A percentile compares a stretch with the other conserved stretches of the same genome.
phyloP scores from a whole-genome alignment of 306 rosid genomes.

The Delonix regia region DNA sequence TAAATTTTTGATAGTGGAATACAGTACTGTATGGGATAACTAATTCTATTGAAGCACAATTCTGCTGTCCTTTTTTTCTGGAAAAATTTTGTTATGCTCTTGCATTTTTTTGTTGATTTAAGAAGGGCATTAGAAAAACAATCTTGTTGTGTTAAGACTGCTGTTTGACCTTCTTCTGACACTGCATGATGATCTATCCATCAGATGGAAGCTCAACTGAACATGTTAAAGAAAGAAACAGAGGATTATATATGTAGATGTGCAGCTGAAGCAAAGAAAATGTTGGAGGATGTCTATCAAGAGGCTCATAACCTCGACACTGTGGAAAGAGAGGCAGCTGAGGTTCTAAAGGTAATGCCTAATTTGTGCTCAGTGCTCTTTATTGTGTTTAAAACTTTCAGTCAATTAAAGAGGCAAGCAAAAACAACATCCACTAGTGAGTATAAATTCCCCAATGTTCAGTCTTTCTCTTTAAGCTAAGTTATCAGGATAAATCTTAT shows the following conservation, averaged over 20 bases:
- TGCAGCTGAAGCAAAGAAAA: slow-evolving; percentile 58
- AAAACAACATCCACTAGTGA: background rate
- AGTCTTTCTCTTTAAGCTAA: background rate
- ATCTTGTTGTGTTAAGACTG: slow-evolving; percentile 3
- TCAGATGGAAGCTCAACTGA: slow-evolving; percentile 69
- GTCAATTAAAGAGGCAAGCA: background rate
- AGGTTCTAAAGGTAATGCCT: slow-evolving; percentile 66
- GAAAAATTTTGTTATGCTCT: background rate
- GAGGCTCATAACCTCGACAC: slow-evolving; percentile 57
- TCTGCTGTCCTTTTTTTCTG: background rate
- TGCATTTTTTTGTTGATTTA: slow-evolving; percentile 6
- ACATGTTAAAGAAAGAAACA: slow-evolving; percentile 60
- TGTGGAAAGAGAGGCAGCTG: slow-evolving; percentile 75
- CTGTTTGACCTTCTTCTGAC: slow-evolving; percentile 31
- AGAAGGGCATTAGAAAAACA: slow-evolving; percentile 17
- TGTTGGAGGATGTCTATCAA: slow-evolving; percentile 60
- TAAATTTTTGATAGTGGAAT: background rate
- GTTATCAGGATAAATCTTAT: slow-evolving; percentile 5
- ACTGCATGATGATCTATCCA: slow-evolving; percentile 26
- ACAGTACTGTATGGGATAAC: background rate
- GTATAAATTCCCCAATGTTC: background rate
- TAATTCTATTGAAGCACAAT: slow-evolving; percentile 2
- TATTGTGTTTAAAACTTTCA: background rate
- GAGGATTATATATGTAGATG: slow-evolving; percentile 52
- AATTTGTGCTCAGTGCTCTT: background rate